Percentiles rank a stretch among this genome's conserved stretches.
Evolutionary conservation across 371 early-diverging fungal species (phyloP).

Genomic region (Thermomucor indicae-seudaticae): DNA sequence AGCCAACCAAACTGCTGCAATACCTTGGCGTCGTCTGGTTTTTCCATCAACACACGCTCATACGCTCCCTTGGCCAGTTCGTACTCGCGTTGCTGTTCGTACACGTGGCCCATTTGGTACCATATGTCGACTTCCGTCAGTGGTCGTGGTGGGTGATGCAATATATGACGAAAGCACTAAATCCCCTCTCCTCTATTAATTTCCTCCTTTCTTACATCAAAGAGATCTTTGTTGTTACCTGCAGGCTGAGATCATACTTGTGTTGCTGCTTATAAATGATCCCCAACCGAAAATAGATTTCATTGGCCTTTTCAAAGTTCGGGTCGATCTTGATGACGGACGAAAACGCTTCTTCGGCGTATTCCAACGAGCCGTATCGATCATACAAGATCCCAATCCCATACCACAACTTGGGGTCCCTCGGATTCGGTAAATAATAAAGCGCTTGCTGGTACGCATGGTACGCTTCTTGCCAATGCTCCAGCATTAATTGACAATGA

Average conservation of each 20-base stretch:
- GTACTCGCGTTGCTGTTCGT: conserved; percentile 93
- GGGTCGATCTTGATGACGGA: conserved; percentile 88
- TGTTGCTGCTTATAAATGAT: conserved; percentile 96
- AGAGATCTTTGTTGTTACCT: conserved; percentile 40
- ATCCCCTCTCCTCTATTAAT: background rate
- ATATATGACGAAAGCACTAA: conserved; percentile 90
- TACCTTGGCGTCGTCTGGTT: conserved; percentile 93
- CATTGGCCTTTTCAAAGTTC: conserved; percentile 92
- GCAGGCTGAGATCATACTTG: conserved; percentile 81
- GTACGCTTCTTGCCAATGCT: conserved; percentile 90
- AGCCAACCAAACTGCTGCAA: conserved; percentile 97
- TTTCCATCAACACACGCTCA: conserved; percentile 84
- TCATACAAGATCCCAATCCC: conserved; percentile 98
- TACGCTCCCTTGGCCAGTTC: conserved; percentile 86
- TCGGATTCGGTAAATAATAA: conserved; percentile 80
- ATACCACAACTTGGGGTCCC: conserved; percentile 98
- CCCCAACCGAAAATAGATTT: conserved; percentile 95
- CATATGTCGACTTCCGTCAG: conserved; percentile 92
- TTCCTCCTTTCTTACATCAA: background rate
- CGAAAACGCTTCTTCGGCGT: conserved; percentile 96
- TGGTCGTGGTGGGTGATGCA: conserved; percentile 90
- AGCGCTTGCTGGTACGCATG: conserved; percentile 93
- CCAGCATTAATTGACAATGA: conserved; percentile 92
- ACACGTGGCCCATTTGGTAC: conserved; percentile 97
- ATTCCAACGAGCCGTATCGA: conserved; percentile 92